A percentile compares a stretch with the other conserved stretches of the same genome.
Evolutionary conservation across 192 early-diverging fungal species (phyloP).

Genomic region (Linnemannia zychae): DNA sequence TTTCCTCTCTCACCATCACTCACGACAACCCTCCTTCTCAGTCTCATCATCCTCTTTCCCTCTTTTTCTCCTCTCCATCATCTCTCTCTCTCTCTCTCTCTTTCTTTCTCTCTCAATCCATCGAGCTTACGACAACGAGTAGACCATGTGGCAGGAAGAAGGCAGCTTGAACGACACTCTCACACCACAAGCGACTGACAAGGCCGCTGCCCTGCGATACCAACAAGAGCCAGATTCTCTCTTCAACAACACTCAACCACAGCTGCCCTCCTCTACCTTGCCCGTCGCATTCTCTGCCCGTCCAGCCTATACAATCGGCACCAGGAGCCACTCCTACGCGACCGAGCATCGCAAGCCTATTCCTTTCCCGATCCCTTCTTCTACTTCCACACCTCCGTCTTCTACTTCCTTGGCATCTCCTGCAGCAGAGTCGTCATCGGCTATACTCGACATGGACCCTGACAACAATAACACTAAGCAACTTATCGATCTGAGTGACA

Average conservation of each 20-base stretch:
- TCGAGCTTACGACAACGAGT: neutral
- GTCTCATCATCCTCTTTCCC: no score
- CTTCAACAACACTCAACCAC: constrained; percentile 10
- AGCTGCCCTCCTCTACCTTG: constrained; percentile 36
- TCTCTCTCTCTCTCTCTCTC: neutral
- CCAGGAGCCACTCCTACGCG: constrained; percentile 39
- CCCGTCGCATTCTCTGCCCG: constrained; percentile 28
- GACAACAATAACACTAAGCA: neutral
- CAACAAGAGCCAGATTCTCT: neutral
- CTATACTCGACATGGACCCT: constrained; percentile 17
- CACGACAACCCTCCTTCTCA: no score
- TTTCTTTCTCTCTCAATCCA: neutral
- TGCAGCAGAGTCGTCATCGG: constrained; percentile 2
- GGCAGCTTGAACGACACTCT: constrained; percentile 10
- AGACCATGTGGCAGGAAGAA: constrained; percentile 24
- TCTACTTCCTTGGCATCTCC: constrained; percentile 3
- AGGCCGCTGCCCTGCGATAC: neutral
- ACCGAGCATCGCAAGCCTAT: constrained; percentile 37
- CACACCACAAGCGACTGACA: neutral
- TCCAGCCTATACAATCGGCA: constrained; percentile 51
- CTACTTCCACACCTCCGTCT: neutral
- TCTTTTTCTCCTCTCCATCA: neutral
- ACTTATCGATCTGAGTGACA: neutral
- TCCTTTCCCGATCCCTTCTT: constrained; percentile 1
- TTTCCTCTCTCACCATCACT: neutral